These are phyloP conservation scores for Jatropha curcas DNA, from an alignment of 345 rosid genomes.

Conservation along the genomic window DNA sequence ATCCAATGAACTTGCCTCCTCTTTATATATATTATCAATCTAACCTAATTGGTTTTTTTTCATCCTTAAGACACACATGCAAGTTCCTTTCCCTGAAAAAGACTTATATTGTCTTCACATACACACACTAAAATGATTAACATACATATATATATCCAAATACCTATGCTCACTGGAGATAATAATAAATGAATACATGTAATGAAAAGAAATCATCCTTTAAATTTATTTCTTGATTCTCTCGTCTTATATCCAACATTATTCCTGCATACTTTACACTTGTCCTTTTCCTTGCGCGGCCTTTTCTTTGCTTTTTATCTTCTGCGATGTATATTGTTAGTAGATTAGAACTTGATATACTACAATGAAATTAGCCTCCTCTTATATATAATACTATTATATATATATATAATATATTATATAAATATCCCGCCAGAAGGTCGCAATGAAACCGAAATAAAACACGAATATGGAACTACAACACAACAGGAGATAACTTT, in stretches of 20 bases:
- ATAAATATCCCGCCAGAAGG: too few relatives aligned
- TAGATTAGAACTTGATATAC: neutral
- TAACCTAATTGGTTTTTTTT: neutral
- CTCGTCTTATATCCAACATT: neutral
- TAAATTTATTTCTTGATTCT: neutral
- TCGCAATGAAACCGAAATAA: too few relatives aligned
- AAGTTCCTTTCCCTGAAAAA: neutral
- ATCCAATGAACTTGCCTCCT: neutral
- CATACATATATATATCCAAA: too few relatives aligned
- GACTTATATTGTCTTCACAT: conserved; percentile 2
- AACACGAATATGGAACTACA: too few relatives aligned
- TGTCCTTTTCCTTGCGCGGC: neutral
- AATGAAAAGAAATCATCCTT: neutral
- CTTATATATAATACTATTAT: neutral
- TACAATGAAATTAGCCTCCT: neutral
- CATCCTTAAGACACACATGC: conserved; percentile 11
- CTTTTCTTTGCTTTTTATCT: neutral
- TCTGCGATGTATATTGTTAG: too few relatives aligned
- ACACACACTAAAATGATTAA: neutral
- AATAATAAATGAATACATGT: too few relatives aligned
- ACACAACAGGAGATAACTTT: too few relatives aligned
- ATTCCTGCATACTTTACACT: conserved; percentile 9
- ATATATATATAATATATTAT: neutral
- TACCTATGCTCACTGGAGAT: conserved; percentile 18
- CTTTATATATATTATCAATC: neutral